Evolutionary conservation across 352 stramenopile species (phyloP).

Genomic region (Phytophthora pseudosyringae): DNA sequence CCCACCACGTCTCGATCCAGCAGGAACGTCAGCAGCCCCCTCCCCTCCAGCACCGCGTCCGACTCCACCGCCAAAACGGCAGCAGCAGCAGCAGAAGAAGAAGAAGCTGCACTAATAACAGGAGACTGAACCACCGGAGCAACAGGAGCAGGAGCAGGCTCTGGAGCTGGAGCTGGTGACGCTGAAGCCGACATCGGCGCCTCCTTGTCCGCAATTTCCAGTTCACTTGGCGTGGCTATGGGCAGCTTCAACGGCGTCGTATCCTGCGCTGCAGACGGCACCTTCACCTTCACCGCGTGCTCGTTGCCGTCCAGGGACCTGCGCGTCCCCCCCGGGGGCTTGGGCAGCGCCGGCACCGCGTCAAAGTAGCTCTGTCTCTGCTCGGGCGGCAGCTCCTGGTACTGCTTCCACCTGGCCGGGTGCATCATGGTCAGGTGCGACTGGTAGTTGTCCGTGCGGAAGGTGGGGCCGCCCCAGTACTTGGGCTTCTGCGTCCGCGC

Average conservation of each 20-base stretch:
- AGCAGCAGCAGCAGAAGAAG: background rate
- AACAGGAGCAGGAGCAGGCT: slow-evolving; percentile 3
- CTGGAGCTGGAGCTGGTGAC: slow-evolving; percentile 6
- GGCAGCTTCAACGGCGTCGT: background rate
- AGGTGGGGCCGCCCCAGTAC: slow-evolving; percentile 30
- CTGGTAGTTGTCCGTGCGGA: slow-evolving; percentile 39
- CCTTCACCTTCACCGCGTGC: background rate
- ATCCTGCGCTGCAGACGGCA: background rate
- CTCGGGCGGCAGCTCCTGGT: slow-evolving; percentile 17
- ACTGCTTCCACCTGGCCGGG: slow-evolving; percentile 23
- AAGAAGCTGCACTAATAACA: background rate
- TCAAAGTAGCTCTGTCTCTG: slow-evolving; percentile 20
- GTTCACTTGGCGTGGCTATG: background rate
- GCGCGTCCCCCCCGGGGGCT: background rate
- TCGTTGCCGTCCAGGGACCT: background rate
- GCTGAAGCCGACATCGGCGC: background rate
- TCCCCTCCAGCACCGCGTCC: background rate
- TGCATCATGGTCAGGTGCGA: slow-evolving; percentile 27
- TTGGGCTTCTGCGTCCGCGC: slow-evolving; percentile 28
- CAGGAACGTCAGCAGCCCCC: slow-evolving; percentile 14
- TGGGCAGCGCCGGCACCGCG: background rate
- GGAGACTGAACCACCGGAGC: background rate
- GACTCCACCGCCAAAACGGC: background rate
- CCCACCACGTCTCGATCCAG: slow-evolving; percentile 35
- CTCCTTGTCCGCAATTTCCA: background rate